These are phyloP conservation scores for Erodium chrysanthum DNA, from an alignment of 441 rosid species.

Conservation along the genomic window DNA sequence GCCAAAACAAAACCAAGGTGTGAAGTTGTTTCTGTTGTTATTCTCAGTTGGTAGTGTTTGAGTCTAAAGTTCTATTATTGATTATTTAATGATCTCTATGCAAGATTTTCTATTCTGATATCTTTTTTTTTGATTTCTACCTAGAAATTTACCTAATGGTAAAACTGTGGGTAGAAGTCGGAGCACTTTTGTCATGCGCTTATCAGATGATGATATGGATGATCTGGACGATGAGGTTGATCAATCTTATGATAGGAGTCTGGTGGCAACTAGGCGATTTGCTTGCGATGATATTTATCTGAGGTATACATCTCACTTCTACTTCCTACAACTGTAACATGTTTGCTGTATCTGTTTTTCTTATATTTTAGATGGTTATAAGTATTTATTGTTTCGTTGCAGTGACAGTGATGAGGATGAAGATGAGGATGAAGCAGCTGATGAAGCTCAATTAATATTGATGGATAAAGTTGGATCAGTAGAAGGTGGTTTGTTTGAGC, in stretches of 20 bases:
- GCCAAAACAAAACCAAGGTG: conserved; percentile 42
- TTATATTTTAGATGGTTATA: not conserved
- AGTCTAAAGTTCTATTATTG: not conserved
- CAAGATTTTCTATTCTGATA: not conserved
- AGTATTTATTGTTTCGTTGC: conserved; percentile 8
- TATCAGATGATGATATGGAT: conserved; percentile 55
- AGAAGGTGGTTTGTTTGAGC: conserved; percentile 50
- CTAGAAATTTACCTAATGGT: conserved; percentile 20
- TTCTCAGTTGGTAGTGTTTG: not conserved
- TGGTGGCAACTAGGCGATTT: conserved; percentile 34
- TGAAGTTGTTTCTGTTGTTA: not conserved
- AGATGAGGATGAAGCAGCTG: conserved; percentile 30
- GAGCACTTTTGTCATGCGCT: conserved; percentile 49
- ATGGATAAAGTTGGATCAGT: conserved; percentile 42
- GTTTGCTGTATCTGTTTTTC: not conserved
- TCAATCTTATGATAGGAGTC: conserved; percentile 20
- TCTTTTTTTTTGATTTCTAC: not conserved
- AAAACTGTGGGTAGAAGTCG: conserved; percentile 27
- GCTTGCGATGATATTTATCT: conserved; percentile 38
- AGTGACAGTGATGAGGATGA: conserved; percentile 47
- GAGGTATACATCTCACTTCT: conserved; percentile 30
- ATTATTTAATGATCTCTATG: not conserved
- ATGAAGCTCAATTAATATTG: conserved; percentile 32
- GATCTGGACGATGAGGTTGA: conserved; percentile 35
- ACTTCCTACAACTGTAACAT: not conserved